Evolutionary conservation across 164 flowering plant genomes (phyloP), one percentile per base, ranked within the genome.

Genomic region (Litsea cubeba): DNA sequence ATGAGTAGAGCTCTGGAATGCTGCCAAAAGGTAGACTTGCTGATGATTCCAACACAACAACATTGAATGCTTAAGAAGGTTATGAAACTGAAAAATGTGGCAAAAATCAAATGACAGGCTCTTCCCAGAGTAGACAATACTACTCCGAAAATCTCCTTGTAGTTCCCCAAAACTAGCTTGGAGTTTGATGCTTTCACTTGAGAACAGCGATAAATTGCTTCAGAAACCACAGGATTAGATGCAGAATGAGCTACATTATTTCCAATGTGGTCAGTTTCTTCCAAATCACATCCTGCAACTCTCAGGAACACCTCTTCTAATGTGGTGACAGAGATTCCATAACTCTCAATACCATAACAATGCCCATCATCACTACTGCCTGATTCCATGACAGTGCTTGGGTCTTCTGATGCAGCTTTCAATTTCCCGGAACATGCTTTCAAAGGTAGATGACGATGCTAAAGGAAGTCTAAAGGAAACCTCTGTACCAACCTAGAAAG

Each of bases 321-420:
- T 69, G 98, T 96, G 40, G 99, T 96, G 24, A 96, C 96, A 67
- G 99, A 96, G 51, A 96, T 92, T 65, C 99, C 99, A 80, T 88
- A 96, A 81, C 99, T 87, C 82, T 94, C 97, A 83, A 94, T 94
- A 62, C 93, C 93, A 78, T 76, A 46, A 74, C 70, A 65, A 71
- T 30, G 51, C 65, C n/a, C 74, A 20, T 76, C 86, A 72, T 79
- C 79, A 71, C 12, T 62, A 50, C 71, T 72, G 57, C 67, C 68
- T 11, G 72, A 58, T 74, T 72, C 84, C 6, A 76, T 73, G 71
- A 50, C 68, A 70, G 76, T 72, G 62, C 65, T 79, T 60, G 88
- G 88, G 82, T 78, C 78, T 83, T 76, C 66, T 81, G 85, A 87
- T 94, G 85, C 85, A 88, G 63, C 85, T 79, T 83, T 96, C 97